phyloP scores from a whole-genome alignment of 2,329 filamentous ascomycete species.

The Hypoxylon sp. region DNA sequence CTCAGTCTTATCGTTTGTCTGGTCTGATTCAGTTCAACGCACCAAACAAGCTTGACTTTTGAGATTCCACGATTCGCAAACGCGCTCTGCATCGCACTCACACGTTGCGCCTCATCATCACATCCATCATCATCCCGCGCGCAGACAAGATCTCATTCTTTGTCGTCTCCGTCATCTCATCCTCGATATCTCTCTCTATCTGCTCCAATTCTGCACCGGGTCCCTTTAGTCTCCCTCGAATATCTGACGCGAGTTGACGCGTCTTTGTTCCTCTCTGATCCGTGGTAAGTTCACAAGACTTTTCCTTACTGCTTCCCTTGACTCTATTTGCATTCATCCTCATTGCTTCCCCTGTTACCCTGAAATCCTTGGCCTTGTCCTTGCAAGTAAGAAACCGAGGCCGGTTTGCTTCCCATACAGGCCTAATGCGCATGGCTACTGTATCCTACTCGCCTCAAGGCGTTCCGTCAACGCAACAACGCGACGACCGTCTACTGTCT shows the following conservation, averaged over 20 bases:
- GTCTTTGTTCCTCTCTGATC: conserved; percentile 22
- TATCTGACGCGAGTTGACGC: conserved; percentile 25
- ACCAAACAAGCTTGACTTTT: conserved; percentile 39
- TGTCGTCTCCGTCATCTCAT: conserved; percentile 7
- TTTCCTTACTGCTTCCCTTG: neutral
- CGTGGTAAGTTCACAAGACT: conserved; percentile 32
- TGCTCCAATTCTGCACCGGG: neutral
- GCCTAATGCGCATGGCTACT: neutral
- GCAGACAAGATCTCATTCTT: conserved; percentile 1
- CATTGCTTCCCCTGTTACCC: neutral
- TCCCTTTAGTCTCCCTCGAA: conserved; percentile 15
- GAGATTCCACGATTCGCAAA: conserved; percentile 16
- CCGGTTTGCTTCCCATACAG: neutral
- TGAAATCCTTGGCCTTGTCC: neutral
- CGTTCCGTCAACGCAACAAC: neutral
- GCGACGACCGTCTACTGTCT: neutral
- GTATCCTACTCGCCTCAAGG: neutral
- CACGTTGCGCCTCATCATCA: conserved; percentile 18
- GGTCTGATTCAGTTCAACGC: conserved; percentile 47
- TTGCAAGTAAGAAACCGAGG: neutral
- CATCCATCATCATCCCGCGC: conserved; percentile 11
- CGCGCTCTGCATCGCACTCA: conserved; percentile 13
- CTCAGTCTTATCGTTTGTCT: conserved; percentile 33
- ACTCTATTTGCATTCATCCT: neutral
- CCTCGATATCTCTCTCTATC: neutral